phyloP scores from a whole-genome alignment of 2,329 filamentous ascomycete genomes.

The Oidium heveae region DNA sequence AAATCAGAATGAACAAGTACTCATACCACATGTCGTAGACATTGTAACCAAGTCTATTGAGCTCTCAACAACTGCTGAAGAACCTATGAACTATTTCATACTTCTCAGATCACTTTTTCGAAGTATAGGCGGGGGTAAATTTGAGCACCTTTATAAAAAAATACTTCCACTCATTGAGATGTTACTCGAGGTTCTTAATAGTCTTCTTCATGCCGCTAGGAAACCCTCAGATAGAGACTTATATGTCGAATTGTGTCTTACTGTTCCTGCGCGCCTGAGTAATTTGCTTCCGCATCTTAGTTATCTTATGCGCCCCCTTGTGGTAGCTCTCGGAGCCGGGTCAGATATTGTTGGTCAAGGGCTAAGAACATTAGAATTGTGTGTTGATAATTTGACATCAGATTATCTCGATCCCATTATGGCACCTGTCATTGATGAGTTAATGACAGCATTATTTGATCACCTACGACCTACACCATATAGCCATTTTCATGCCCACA shows the following conservation, averaged over 20 bases:
- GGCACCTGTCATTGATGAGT: slow-evolving; percentile 92
- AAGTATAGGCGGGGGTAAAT: slow-evolving; percentile 90
- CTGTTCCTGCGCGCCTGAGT: slow-evolving; percentile 78
- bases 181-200: slow-evolving; percentile 92
- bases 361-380: slow-evolving; percentile 76
- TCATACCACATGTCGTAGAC: slow-evolving; percentile 86
- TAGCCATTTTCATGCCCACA: slow-evolving; percentile 92
- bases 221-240: slow-evolving; percentile 81
- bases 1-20: slow-evolving; percentile 77
- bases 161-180: slow-evolving; percentile 91
- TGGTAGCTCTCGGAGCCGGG: slow-evolving; percentile 79
- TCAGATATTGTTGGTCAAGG: slow-evolving; percentile 90
- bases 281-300: slow-evolving; percentile 87
- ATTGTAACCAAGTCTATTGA: slow-evolving; percentile 96
- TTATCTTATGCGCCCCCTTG: slow-evolving; percentile 88
- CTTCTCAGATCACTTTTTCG: slow-evolving; percentile 78
- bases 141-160: slow-evolving; percentile 95
- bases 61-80: slow-evolving; percentile 79
- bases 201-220: slow-evolving; percentile 66
- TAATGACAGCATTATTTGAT: slow-evolving; percentile 94
- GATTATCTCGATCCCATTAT: slow-evolving; percentile 98
- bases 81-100: slow-evolving; percentile 97
- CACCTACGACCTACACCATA: slow-evolving; percentile 85
- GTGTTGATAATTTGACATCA: slow-evolving; percentile 91
- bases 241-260: slow-evolving; percentile 90